phyloP scores from a whole-genome alignment of 2,329 filamentous ascomycete species.

The Penicillium sp. region DNA sequence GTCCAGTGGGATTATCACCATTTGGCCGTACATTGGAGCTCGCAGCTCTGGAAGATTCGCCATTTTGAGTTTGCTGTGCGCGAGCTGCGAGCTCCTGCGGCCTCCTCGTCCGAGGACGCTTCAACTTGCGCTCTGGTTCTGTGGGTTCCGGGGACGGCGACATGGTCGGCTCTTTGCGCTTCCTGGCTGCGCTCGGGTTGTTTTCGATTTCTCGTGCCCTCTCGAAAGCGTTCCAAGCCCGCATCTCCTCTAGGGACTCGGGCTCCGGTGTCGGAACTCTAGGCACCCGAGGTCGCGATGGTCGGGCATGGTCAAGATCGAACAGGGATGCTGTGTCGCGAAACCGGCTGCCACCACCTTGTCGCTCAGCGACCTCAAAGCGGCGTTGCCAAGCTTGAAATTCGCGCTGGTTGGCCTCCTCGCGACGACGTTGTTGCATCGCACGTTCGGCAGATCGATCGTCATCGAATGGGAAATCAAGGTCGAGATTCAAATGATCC shows the following conservation, averaged over 20 bases:
- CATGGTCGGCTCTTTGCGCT: conserved; percentile 62
- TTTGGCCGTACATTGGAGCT: conserved; percentile 33
- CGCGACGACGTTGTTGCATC: conserved; percentile 51
- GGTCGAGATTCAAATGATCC: conserved; percentile 72
- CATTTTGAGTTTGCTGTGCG: conserved; percentile 45
- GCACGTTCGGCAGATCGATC: conserved; percentile 62
- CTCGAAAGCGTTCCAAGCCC: conserved; percentile 89
- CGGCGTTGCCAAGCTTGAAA: conserved; percentile 77
- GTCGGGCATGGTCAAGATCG: conserved; percentile 49
- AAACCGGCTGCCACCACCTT: conserved; percentile 74
- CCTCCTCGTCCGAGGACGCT: conserved; percentile 78
- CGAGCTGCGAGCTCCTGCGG: conserved; percentile 54
- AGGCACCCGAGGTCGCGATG: conserved; percentile 41
- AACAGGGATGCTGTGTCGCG: conserved; percentile 64
- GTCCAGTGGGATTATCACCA: conserved; percentile 51
- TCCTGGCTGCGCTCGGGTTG: conserved; percentile 48
- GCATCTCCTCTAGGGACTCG: conserved; percentile 75
- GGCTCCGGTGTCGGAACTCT: conserved; percentile 53
- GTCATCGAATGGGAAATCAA: conserved; percentile 82
- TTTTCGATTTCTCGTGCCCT: conserved; percentile 71
- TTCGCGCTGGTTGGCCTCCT: conserved; percentile 56
- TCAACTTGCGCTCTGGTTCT: conserved; percentile 78
- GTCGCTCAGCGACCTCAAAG: conserved; percentile 74
- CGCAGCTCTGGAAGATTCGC: conserved; percentile 41
- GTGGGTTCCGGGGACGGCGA: conserved; percentile 69